Evolutionary conservation across 345 rosid genomes (phyloP).

Genomic region (Cardiospermum halicacabum): DNA sequence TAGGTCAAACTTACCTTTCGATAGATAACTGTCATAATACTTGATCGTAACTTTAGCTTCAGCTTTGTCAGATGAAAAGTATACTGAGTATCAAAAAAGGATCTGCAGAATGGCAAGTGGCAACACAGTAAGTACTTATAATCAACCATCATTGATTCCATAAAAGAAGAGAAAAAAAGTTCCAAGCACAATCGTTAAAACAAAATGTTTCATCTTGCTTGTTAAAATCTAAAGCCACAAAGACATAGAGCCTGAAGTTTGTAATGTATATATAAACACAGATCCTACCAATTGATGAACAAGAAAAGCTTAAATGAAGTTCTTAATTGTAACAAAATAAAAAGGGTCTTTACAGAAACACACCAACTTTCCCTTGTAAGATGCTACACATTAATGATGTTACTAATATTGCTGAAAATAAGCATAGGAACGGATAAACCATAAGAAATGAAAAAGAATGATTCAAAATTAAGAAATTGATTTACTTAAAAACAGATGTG

Average conservation of each 20-base stretch:
- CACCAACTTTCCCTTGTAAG: background rate
- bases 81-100: slow-evolving; percentile 86
- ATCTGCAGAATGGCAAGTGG: slow-evolving; percentile 54
- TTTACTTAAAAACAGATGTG: slow-evolving; percentile 67
- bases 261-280: background rate
- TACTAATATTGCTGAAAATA: background rate
- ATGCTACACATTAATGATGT: background rate
- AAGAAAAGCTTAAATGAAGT: background rate
- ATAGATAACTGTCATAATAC: slow-evolving; percentile 81
- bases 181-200: background rate
- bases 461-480: slow-evolving; percentile 5
- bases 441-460: background rate
- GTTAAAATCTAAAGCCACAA: background rate
- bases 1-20: slow-evolving; percentile 46
- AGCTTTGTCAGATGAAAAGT: slow-evolving; percentile 65
- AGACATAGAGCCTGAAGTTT: background rate
- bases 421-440: background rate
- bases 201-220: background rate
- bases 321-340: too few relatives aligned
- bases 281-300: background rate
- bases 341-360: background rate
- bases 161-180: background rate
- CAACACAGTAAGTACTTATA: slow-evolving; percentile 2
- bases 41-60: slow-evolving; percentile 73
- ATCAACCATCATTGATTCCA: background rate